Base-by-base conservation (phyloP, 371 early-diverging fungal species). In the Mortierella sp. region DNA sequence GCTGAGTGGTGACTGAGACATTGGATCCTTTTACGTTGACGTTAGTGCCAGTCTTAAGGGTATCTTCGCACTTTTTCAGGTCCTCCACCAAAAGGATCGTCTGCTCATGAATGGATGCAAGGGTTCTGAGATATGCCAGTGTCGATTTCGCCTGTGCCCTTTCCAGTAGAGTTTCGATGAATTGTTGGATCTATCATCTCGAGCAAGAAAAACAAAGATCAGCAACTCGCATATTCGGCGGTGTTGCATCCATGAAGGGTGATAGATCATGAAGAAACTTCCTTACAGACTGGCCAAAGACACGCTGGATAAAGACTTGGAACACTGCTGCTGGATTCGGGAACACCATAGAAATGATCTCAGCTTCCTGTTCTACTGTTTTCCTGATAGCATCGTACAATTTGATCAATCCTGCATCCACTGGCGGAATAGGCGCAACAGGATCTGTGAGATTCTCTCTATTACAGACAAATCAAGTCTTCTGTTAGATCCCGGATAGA, bases 261-360 rank as follows among this genome's bases (percentile, higher is more conserved):
- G 4, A 10, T 34, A 34, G 34, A 4, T 10, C n/a, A n/a, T n/a
- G n/a, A n/a, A n/a, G 14, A 10, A 16, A 21, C 19, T 3, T 1
- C 17, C 79, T 67, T 88, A 96, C 95, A 44, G 96, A 91, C 83
- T 98, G 97, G 53, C 94, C 96, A 86, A 97, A 98, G 3, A 97
- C 90, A 43, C 98, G 88, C 66, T 96, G 96, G 25, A 97, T 81
- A 57, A 98, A 92, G 45, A 91, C 91, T 83, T 95, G 94, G 87
- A 97, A 91, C 10, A 97, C 95, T 1, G 89, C 84, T 2, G 90
- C 85, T 10, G 97, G 90, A 57, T 96, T 93, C n/a, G 97, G 96
- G 64, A 98, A 98, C 2, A 98, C 96, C 62, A 85, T 86, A 1
- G 91, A 92, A 28, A 98, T 95, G 37, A 93, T 89, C 16, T 87